Evolutionary conservation across 345 rosid species (phyloP).

Genomic region (Microcos paniculata): DNA sequence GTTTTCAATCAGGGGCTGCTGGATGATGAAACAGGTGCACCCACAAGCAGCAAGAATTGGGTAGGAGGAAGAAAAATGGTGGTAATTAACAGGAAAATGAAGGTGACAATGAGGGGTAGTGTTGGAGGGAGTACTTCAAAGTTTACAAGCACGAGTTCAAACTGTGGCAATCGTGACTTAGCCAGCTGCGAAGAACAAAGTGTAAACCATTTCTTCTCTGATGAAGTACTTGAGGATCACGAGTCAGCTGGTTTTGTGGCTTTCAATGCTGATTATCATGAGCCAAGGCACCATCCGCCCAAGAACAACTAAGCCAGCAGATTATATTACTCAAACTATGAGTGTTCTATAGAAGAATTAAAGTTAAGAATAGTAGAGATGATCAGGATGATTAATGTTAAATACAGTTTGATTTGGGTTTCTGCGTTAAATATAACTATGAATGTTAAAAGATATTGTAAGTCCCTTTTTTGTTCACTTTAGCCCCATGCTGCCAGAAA

Average conservation of each 20-base stretch:
- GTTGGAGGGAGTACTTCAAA: not conserved
- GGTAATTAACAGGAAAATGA: not conserved
- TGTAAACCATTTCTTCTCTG: not conserved
- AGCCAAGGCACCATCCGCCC: constrained; percentile 80
- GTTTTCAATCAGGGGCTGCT: not conserved
- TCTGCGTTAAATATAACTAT: too few species aligned
- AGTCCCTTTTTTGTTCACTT: too few species aligned
- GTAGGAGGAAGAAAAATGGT: constrained; percentile 3
- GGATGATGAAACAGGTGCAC: not conserved
- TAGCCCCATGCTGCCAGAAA: too few species aligned
- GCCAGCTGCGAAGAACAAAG: not conserved
- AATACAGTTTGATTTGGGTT: too few species aligned
- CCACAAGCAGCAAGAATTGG: constrained; percentile 5
- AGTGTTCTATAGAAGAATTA: too few species aligned
- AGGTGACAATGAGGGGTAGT: constrained; percentile 11
- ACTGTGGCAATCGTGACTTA: not conserved
- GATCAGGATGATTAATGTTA: too few species aligned
- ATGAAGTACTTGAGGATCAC: constrained; percentile 32
- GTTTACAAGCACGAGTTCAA: not conserved
- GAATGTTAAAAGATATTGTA: too few species aligned
- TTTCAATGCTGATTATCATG: constrained; percentile 67
- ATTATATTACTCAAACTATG: not conserved
- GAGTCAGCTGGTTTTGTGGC: constrained; percentile 49
- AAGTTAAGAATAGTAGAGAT: too few species aligned
- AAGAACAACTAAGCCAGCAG: constrained; percentile 50